Evolutionary conservation across 2,329 filamentous ascomycete species (phyloP), one percentile per base, ranked within the genome.

Genomic region (Talaromyces marneffei): DNA sequence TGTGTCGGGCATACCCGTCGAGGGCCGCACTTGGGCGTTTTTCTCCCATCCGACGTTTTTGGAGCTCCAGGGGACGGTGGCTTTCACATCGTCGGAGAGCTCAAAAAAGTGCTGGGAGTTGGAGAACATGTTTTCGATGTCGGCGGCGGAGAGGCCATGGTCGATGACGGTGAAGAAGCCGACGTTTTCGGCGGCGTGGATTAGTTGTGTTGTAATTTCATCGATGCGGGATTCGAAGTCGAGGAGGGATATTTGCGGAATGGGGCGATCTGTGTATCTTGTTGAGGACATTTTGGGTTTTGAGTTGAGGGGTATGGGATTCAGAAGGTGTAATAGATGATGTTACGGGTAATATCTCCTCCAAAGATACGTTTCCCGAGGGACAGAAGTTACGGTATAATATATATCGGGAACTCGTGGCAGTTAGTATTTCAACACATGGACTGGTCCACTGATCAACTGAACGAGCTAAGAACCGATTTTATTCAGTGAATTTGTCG

Each of bases 21-120:
- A 85, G 0, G 84, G 84, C 12, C 84, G 79, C 46, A 87, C 73
- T 66, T 87, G 84, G 7, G 79, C 76, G 63, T 78, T 80, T 69
- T 83, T 83, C 74, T 87, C 84, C 83, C 84, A 87, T 7, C 85
- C 85, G 1, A 82, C 80, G 65, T 87, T 87, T 62, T 79, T 76
- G 10, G 73, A 74, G 46, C 76, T 82, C 75, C 81, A 86, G 0
- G 84, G 81, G 1, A 85, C 81, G 5, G 74, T 77, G 16, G 78
- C 76, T 67, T 87, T 87, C 59, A 78, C 69, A 0, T 76, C 71
- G 65, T 83, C 79, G 0, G 81, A 75, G 7, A 85, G 78, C 16
- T 73, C 66, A 72, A 86, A 86, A 75, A 86, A 86, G 25, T 72
- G 70, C 63, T 80, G 77, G 0, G 83, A 81, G 12, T 76, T 73